Conservation (phyloP, 257 asterid genomes). For the Nicotiana knightiana region DNA sequence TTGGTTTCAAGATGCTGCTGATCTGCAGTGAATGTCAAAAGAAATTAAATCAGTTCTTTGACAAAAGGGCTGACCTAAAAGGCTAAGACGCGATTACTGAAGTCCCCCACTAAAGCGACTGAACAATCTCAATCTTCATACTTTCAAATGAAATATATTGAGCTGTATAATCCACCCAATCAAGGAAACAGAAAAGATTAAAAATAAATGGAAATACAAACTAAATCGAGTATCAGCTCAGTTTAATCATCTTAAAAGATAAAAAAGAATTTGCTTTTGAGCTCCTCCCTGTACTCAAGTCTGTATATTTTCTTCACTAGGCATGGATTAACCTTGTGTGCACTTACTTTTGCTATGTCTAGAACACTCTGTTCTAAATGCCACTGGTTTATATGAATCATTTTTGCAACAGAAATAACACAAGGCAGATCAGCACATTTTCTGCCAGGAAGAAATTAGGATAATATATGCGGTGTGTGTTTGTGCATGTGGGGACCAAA, state of each 20-base stretch:
- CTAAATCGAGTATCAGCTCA: not conserved
- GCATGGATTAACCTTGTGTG: not conserved
- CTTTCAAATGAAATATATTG: not conserved
- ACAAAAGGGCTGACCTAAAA: not conserved
- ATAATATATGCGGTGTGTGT: not conserved
- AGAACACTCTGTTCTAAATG: not conserved
- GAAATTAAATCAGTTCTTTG: not conserved
- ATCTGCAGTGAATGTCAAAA: slow-evolving; percentile 36
- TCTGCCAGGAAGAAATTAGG: not conserved
- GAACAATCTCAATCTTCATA: not conserved
- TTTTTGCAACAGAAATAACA: not conserved
- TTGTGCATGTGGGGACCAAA: not conserved
- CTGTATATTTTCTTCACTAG: slow-evolving; percentile 4
- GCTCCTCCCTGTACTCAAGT: slow-evolving; percentile 1
- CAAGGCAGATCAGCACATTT: slow-evolving; percentile 5
- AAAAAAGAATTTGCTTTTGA: not conserved
- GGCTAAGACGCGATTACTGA: not conserved
- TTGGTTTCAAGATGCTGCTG: slow-evolving; percentile 89
- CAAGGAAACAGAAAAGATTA: not conserved
- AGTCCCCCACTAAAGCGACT: not conserved
- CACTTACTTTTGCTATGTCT: not conserved
- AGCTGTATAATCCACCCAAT: not conserved
- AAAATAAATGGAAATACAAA: not conserved
- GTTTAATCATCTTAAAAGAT: not conserved
- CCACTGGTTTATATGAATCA: not conserved